Percentiles rank a stretch among this genome's conserved stretches.
Evolutionary conservation across 2,329 filamentous ascomycete genomes (phyloP).

Genomic region (Epichloe bromicola): DNA sequence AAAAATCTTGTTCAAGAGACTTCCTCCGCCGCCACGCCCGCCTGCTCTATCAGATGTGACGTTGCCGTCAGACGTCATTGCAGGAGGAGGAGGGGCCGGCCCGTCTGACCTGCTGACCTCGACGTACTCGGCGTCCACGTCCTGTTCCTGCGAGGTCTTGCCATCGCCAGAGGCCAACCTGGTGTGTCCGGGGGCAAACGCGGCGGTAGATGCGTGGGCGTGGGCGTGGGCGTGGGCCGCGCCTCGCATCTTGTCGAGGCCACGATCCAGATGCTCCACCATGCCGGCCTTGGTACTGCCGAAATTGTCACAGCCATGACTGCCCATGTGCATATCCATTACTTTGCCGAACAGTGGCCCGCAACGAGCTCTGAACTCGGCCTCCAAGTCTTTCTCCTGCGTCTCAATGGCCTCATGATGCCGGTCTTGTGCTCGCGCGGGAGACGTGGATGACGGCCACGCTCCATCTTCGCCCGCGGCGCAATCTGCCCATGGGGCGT

Average conservation of each 20-base stretch:
- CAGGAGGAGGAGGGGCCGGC: not conserved
- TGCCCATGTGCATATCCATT: slow-evolving; percentile 19
- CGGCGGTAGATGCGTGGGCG: slow-evolving; percentile 6
- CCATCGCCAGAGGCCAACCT: slow-evolving; percentile 17
- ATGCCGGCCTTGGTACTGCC: slow-evolving; percentile 32
- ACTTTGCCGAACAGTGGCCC: slow-evolving; percentile 34
- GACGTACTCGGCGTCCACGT: slow-evolving; percentile 22
- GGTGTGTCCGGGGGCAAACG: slow-evolving; percentile 16
- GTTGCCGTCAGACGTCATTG: slow-evolving; percentile 3
- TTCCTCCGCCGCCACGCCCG: slow-evolving; percentile 14
- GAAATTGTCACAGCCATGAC: slow-evolving; percentile 23
- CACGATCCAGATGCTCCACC: slow-evolving; percentile 34
- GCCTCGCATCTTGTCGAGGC: slow-evolving; percentile 30
- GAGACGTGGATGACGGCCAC: slow-evolving; percentile 23
- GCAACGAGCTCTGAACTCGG: slow-evolving; percentile 32
- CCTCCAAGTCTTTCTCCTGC: slow-evolving; percentile 35
- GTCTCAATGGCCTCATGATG: slow-evolving; percentile 25
- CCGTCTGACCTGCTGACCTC: slow-evolving; percentile 18
- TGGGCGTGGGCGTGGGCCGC: slow-evolving; percentile 6
- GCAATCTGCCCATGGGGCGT: slow-evolving; percentile 30
- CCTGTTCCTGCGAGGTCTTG: slow-evolving; percentile 11
- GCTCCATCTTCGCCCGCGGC: slow-evolving; percentile 31
- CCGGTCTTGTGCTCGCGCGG: slow-evolving; percentile 26
- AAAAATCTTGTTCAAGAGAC: slow-evolving; percentile 24
- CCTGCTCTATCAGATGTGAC: slow-evolving; percentile 10